These are phyloP conservation scores for Blastocystis hominis DNA, from an alignment of 352 stramenopile genomes.

Conservation along the genomic window DNA sequence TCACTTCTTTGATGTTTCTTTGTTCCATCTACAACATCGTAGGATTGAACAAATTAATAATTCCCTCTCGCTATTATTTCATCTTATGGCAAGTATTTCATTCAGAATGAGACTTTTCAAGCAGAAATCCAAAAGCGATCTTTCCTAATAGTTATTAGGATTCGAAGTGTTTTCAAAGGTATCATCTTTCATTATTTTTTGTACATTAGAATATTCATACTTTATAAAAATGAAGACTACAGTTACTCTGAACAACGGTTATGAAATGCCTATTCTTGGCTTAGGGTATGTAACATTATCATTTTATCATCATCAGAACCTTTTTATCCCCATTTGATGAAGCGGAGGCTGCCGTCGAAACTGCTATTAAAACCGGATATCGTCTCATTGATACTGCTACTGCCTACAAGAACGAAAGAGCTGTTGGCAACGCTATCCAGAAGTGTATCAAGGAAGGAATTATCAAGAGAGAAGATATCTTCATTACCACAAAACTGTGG, in stretches of 20 bases:
- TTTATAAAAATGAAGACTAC: not conserved
- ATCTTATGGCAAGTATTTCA: too few species aligned
- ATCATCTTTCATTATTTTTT: too few species aligned
- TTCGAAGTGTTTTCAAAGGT: too few species aligned
- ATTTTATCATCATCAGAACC: constrained; percentile 23
- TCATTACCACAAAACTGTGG: constrained; percentile 59
- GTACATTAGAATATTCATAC: too few species aligned
- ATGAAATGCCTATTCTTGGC: constrained; percentile 33
- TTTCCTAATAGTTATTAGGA: too few species aligned
- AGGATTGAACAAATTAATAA: too few species aligned
- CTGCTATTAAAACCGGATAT: constrained; percentile 63
- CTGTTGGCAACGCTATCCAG: constrained; percentile 64
- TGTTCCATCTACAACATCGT: too few species aligned
- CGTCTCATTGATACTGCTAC: constrained; percentile 66
- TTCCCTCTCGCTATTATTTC: too few species aligned
- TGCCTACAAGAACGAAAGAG: constrained; percentile 68
- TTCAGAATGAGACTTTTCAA: too few species aligned
- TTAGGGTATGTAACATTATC: not conserved
- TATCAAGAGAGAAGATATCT: constrained; percentile 58
- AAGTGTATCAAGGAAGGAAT: constrained; percentile 56
- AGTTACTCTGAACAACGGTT: constrained; percentile 35
- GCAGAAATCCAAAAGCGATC: too few species aligned
- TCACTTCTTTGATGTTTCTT: too few species aligned
- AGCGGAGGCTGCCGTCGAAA: constrained; percentile 60
- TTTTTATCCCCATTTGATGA: constrained; percentile 55